Evolutionary conservation across 768 basidiomycete species (phyloP), one percentile per base, ranked within the genome.

Genomic region (Boletus tylopilopsis): DNA sequence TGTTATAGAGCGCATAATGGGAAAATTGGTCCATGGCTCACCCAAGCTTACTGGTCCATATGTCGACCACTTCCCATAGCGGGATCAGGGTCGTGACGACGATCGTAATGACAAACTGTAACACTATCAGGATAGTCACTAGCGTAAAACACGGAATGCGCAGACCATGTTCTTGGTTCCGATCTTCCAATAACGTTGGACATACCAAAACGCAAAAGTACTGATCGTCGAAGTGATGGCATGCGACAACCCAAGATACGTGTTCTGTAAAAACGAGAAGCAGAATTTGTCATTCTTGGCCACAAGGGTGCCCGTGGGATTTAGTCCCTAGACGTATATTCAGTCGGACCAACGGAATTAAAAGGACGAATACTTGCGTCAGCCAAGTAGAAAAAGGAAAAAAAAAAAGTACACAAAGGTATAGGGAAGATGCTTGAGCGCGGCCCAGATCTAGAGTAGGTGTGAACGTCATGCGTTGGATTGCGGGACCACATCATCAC

Each of bases 11-110:
- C 12, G 53, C 64, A 21, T 23, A 18, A 33, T 35, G 15, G 27
- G 21, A 9, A 16, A 6, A 38, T n/a, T 0, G 13, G 15, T 42
- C n/a, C 25, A 63, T 1, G 2, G 50, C 77, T 19, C 56, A 87
- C 84, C 90, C 90, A 41, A 93, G 57, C 51, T 76, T 85, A 9
- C 70, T 53, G 0, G 89, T 90, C 88, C 90, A 90, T 41, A 92
- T 81, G 2, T 90, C 89, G 36, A 90, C 74, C 86, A 88, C 86
- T 13, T 88, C 87, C 90, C 90, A 92, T 6, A 90, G 71, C 2
- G 90, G 88, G 44, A 92, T 89, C 37, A 90, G 35, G 22, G 90
- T 77, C 4, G 87, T 86, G 5, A 85, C 79, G 0, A 88, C 76
- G 54, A 88, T 90, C 4, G 87, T 90, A 0, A 87, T 77, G 13